These are phyloP conservation scores for Sugiyamaella qingdaonensis DNA, from an alignment of 805 yeast species.

Conservation along the genomic window DNA sequence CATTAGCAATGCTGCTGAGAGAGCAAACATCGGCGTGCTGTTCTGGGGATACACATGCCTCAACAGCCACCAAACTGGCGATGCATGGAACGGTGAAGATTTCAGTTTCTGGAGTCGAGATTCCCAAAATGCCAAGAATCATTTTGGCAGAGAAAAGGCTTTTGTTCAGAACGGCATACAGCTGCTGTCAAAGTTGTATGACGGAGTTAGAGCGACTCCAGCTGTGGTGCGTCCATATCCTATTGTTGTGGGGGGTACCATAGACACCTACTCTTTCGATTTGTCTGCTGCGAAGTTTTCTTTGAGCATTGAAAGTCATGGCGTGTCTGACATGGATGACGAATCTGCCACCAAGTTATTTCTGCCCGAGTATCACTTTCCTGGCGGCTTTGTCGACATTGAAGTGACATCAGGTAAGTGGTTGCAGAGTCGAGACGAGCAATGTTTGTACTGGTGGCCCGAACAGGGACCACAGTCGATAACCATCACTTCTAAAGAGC, in stretches of 20 bases:
- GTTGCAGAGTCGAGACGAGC: constrained; percentile 46
- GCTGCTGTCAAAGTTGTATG: not conserved
- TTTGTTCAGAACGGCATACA: not conserved
- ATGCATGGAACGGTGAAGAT: constrained; percentile 90
- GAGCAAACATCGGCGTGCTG: constrained; percentile 64
- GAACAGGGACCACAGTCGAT: constrained; percentile 12
- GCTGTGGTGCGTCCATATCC: constrained; percentile 80
- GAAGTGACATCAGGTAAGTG: constrained; percentile 54
- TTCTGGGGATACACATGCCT: constrained; percentile 79
- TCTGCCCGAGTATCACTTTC: constrained; percentile 72
- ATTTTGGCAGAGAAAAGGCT: not conserved
- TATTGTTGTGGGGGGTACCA: constrained; percentile 56
- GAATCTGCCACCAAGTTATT: constrained; percentile 56
- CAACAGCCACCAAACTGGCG: constrained; percentile 84
- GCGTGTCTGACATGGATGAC: constrained; percentile 10
- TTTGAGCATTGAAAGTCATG: constrained; percentile 40
- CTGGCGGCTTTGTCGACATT: constrained; percentile 44
- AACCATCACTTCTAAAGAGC: not conserved
- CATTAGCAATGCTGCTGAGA: constrained; percentile 71
- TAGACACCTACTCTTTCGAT: constrained; percentile 56
- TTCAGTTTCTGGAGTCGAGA: constrained; percentile 75
- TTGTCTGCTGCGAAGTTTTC: constrained; percentile 44
- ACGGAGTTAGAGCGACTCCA: constrained; percentile 68
- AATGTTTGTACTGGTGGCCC: constrained; percentile 71
- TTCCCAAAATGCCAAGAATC: constrained; percentile 16